These are phyloP conservation scores for Heritiera littoralis DNA, from an alignment of 345 rosid species.

Conservation along the genomic window DNA sequence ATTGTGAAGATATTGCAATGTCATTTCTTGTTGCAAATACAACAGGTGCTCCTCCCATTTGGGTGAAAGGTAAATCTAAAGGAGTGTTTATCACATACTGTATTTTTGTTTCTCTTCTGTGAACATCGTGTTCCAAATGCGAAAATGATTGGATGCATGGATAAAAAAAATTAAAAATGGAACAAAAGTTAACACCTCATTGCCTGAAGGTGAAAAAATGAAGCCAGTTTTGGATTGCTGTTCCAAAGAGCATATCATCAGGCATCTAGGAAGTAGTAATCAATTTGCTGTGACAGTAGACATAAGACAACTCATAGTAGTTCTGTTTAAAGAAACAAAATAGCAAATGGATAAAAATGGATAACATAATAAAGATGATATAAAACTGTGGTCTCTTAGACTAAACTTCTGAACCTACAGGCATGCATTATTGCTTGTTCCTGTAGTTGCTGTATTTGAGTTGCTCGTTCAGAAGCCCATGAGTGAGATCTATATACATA, in stretches of 20 bases:
- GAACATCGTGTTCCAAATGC: background rate
- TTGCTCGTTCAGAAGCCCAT: background rate
- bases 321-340: background rate
- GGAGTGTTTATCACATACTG: background rate
- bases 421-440: background rate
- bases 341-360: background rate
- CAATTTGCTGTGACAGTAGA: background rate
- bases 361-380: background rate
- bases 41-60: conserved; percentile 84
- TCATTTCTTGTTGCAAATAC: conserved; percentile 95
- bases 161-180: background rate
- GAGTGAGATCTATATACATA: background rate
- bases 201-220: background rate
- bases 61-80: conserved; percentile 79
- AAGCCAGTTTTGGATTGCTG: background rate
- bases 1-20: conserved; percentile 99
- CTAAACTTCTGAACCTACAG: background rate
- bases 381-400: background rate
- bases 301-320: background rate
- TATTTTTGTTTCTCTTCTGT: background rate
- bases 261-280: background rate
- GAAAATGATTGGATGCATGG: background rate
- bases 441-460: background rate
- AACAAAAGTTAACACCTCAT: background rate
- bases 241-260: background rate